These are phyloP conservation scores for Samsoniella hepiali DNA, from an alignment of 2,329 filamentous ascomycete species.

Conservation along the genomic window DNA sequence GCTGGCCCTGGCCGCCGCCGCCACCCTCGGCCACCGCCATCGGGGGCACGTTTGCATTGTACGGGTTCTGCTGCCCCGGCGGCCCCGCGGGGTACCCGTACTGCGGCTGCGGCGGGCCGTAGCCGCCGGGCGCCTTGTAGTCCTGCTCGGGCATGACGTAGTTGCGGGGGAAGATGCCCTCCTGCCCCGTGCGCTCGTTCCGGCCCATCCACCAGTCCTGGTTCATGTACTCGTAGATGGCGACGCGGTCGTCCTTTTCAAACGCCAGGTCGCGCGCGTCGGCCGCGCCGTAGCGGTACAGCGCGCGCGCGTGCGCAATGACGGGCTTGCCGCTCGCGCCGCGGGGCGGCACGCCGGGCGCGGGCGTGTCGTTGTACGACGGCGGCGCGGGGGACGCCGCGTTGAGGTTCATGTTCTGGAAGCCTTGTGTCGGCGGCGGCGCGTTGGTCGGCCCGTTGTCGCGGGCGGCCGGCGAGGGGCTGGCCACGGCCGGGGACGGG, in stretches of 20 bases:
- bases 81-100: slow-evolving; percentile 42
- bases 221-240: slow-evolving; percentile 90
- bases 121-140: slow-evolving; percentile 37
- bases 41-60: slow-evolving; percentile 68
- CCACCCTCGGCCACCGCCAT: slow-evolving; percentile 66
- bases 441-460: slow-evolving; percentile 27
- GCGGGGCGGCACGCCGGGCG: slow-evolving; percentile 41
- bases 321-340: slow-evolving; percentile 45
- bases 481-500: slow-evolving; percentile 27
- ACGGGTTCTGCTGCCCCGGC: slow-evolving; percentile 55
- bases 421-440: slow-evolving; percentile 34
- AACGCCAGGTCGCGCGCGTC: slow-evolving; percentile 81
- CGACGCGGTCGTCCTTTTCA: slow-evolving; percentile 74
- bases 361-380: slow-evolving; percentile 49
- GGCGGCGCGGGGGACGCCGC: slow-evolving; percentile 43
- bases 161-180: slow-evolving; percentile 92
- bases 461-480: slow-evolving; percentile 31
- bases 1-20: slow-evolving; percentile 27
- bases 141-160: slow-evolving; percentile 78
- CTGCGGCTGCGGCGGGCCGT: slow-evolving; percentile 34
- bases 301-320: slow-evolving; percentile 70
- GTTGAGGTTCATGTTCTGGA: slow-evolving; percentile 41
- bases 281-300: slow-evolving; percentile 77
- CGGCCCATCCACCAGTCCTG: slow-evolving; percentile 94
- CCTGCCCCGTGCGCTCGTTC: slow-evolving; percentile 75